These are phyloP conservation scores for Eimeria sp. DNA, from an alignment of 169 alveolate species.

Conservation along the genomic window DNA sequence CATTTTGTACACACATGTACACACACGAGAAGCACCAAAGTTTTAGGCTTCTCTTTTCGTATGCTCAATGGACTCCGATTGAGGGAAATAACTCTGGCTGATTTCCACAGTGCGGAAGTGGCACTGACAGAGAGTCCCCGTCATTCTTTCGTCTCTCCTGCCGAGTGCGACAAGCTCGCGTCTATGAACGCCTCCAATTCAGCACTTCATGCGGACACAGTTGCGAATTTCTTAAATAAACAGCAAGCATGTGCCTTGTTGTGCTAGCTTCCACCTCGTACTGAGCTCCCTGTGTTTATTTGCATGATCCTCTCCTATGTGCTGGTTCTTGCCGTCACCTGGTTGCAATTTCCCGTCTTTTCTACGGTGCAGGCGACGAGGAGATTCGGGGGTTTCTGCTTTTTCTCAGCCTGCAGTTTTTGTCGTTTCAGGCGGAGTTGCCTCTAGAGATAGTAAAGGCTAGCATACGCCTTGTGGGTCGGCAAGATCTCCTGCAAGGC, in stretches of 20 bases:
- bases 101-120: background rate
- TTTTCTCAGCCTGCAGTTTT: slow-evolving; percentile 36
- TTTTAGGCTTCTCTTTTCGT: background rate
- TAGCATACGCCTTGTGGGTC: slow-evolving; percentile 36
- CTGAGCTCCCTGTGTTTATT: background rate
- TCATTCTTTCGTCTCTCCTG: background rate
- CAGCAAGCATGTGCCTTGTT: background rate
- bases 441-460: slow-evolving; percentile 26
- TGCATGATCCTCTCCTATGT: background rate
- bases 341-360: background rate
- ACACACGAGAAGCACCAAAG: background rate
- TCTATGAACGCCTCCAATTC: background rate
- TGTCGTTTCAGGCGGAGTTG: slow-evolving; percentile 47
- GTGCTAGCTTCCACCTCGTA: background rate
- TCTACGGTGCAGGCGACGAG: slow-evolving; percentile 55
- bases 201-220: background rate
- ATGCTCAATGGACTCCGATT: background rate
- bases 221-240: background rate
- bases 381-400: slow-evolving; percentile 45
- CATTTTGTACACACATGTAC: background rate
- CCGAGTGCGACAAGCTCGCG: background rate
- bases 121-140: background rate
- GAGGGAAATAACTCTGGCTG: background rate
- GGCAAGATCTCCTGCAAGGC: slow-evolving; percentile 30
- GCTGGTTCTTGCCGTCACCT: background rate